Conservation (phyloP, 2,329 filamentous ascomycete species). For the Apiospora marii region DNA sequence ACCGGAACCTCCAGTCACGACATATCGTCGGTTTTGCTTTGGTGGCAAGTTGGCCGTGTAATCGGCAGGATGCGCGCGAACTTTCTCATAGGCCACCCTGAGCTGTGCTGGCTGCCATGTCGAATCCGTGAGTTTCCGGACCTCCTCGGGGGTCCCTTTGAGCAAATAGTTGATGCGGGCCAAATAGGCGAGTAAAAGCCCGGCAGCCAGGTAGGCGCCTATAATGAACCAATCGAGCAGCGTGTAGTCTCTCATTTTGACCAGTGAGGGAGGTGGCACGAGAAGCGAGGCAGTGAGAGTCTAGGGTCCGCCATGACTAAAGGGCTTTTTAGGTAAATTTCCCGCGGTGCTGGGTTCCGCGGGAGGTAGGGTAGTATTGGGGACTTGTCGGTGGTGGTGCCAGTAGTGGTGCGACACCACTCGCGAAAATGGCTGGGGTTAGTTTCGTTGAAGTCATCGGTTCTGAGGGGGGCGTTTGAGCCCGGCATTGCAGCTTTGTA, state of each 20-base stretch:
- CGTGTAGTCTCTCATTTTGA: background rate
- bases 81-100: slow-evolving; percentile 40
- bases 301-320: background rate
- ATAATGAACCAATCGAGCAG: background rate
- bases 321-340: background rate
- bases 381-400: background rate
- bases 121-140: slow-evolving; percentile 36
- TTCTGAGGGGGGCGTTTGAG: background rate
- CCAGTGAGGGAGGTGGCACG: background rate
- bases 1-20: slow-evolving; percentile 45
- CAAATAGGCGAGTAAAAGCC: slow-evolving; percentile 1
- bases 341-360: background rate
- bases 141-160: slow-evolving; percentile 41
- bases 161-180: slow-evolving; percentile 41
- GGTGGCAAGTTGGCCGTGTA: slow-evolving; percentile 43
- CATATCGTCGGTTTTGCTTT: slow-evolving; percentile 45
- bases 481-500: background rate
- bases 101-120: slow-evolving; percentile 45
- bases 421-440: background rate
- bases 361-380: background rate
- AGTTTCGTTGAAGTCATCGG: background rate
- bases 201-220: background rate
- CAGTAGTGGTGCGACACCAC: background rate
- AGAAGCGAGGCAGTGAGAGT: background rate
- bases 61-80: slow-evolving; percentile 41